Percentiles rank a stretch among this genome's conserved stretches.
These are phyloP conservation scores for Biscogniauxia marginata DNA, from an alignment of 2,329 filamentous ascomycete species.

Conservation along the genomic window DNA sequence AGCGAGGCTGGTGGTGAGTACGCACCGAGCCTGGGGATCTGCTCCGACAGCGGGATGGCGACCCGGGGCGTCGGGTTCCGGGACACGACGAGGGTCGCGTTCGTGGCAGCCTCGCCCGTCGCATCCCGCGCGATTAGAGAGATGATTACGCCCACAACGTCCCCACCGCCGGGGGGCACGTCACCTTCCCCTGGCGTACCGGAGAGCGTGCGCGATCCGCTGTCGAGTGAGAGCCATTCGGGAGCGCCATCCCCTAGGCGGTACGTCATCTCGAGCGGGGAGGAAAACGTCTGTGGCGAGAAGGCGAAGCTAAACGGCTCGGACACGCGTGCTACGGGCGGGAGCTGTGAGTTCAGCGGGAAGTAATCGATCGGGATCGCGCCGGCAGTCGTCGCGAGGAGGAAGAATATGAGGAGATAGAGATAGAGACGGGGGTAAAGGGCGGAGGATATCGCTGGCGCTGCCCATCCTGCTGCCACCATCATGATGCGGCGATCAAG, in stretches of 20 bases:
- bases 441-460: not conserved
- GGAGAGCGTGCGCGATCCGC: conserved; percentile 60
- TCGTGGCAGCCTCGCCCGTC: conserved; percentile 61
- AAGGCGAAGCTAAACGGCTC: conserved; percentile 70
- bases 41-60: conserved; percentile 54
- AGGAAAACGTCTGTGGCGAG: conserved; percentile 70
- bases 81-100: conserved; percentile 70
- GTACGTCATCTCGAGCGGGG: conserved; percentile 61
- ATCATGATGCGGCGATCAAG: not conserved
- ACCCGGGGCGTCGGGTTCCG: conserved; percentile 53
- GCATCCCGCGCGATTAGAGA: conserved; percentile 68
- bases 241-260: conserved; percentile 61
- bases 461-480: not conserved
- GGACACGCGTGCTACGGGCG: conserved; percentile 70
- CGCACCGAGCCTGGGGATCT: conserved; percentile 57
- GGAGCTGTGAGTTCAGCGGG: conserved; percentile 82
- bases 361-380: conserved; percentile 53
- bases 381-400: conserved; percentile 30
- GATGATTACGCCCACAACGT: conserved; percentile 59
- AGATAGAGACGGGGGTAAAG: not conserved
- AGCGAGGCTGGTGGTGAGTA: conserved; percentile 61
- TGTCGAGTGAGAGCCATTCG: conserved; percentile 72
- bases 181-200: conserved; percentile 64
- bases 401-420: conserved; percentile 12
- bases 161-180: conserved; percentile 41